Evolutionary conservation across 169 alveolate genomes (phyloP), one percentile per base, ranked within the genome.

Genomic region (Plasmodium malariae): DNA sequence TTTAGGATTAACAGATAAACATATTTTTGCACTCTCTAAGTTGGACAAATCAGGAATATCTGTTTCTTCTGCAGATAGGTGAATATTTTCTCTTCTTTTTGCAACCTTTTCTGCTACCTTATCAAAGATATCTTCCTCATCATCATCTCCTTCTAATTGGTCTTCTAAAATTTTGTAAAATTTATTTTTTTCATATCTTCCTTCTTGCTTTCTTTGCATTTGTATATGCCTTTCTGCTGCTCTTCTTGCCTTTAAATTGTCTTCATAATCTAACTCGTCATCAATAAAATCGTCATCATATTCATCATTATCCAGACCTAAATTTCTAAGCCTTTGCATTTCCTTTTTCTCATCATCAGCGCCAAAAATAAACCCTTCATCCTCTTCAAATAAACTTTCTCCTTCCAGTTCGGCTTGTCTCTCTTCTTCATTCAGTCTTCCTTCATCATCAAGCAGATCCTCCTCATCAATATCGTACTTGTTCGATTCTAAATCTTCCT

Each of bases 221-320:
- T 88, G 89, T 83, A 87, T 70, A 48, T 95, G 89, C n/a, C 96
- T 59, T 68, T 94, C 96, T 36, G 96, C 96, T 55, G 96, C 96
- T 80, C 96, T 92, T 55, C 96, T 90, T 37, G 97, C 97, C 51
- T 92, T 94, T 40, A 95, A 92, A 76, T 95, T 97, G 70, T 95
- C 95, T 36, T 91, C 96, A 87, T 95, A 95, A 45, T 88, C 95
- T 59, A 93, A 85, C 24, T 92, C 93, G 30, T 95, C 97, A 63
- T 95, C 97, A 48, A 95, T 68, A 76, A 95, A 88, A 59, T 94
- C 97, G 19, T 91, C 96, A 73, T 95, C 97, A 74, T 95, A 95
- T 37, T 91, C 96, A 83, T 95, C 97, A 45, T 94, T 93, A 62
- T 88, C 93, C 28, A 94, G 76, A 9, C 96, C 96, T 5, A 94